Evolutionary conservation across 140 eudicot genomes (phyloP).

Genomic region (Artemisia princeps): DNA sequence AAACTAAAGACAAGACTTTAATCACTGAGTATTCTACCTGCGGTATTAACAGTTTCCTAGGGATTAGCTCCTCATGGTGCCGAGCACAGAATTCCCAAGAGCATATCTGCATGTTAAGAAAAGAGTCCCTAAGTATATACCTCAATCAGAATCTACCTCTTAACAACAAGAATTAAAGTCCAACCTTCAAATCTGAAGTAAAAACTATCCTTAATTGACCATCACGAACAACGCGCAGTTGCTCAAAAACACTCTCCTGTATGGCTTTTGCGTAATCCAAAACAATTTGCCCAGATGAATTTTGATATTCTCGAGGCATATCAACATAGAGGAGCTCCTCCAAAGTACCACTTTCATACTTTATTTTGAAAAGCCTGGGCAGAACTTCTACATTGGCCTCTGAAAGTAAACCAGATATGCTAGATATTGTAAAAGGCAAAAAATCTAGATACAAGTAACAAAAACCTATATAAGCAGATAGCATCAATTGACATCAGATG

Average conservation of each 20-base stretch:
- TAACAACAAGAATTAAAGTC: neutral
- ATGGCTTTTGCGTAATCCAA: slow-evolving; percentile 92
- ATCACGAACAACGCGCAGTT: slow-evolving; percentile 94
- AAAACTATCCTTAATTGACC: slow-evolving; percentile 87
- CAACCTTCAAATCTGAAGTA: slow-evolving; percentile 88
- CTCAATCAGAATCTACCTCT: neutral
- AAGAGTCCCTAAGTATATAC: slow-evolving; percentile 13
- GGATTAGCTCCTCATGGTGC: slow-evolving; percentile 95
- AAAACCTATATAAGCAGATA: too few relatives aligned
- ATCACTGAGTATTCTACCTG: slow-evolving; percentile 42
- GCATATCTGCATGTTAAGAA: slow-evolving; percentile 49
- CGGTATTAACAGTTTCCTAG: slow-evolving; percentile 76
- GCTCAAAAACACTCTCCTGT: slow-evolving; percentile 95
- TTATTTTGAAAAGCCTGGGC: slow-evolving; percentile 85
- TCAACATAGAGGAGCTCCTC: slow-evolving; percentile 93
- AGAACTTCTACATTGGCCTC: slow-evolving; percentile 96
- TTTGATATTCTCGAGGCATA: slow-evolving; percentile 84
- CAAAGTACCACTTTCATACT: slow-evolving; percentile 91
- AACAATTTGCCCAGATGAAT: slow-evolving; percentile 94
- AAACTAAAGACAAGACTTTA: neutral
- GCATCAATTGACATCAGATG: too few relatives aligned
- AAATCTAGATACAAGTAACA: neutral
- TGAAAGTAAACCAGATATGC: slow-evolving; percentile 30
- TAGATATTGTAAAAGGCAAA: slow-evolving; percentile 15
- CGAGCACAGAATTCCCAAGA: slow-evolving; percentile 99